These are phyloP conservation scores for Aurinia saxatilis DNA, from an alignment of 345 rosid species.

Conservation along the genomic window DNA sequence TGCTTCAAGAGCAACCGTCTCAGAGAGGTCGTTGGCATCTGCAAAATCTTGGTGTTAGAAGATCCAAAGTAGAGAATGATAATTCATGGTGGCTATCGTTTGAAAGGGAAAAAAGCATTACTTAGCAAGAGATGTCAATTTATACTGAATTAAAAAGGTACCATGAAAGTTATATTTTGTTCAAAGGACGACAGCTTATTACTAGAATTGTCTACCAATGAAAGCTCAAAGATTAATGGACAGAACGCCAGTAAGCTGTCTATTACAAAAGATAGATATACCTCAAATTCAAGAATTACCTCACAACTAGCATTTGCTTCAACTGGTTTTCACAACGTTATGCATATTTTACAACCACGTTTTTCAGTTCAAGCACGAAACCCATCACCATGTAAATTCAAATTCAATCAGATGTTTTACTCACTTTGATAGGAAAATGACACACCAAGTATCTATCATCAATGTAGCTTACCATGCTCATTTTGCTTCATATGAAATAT, in stretches of 20 bases:
- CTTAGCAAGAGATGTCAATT: background rate
- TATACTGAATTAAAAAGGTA: background rate
- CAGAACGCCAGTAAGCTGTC: background rate
- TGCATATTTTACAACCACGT: background rate
- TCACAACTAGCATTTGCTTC: background rate
- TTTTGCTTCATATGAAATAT: background rate
- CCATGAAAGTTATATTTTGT: background rate
- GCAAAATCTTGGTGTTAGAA: slow-evolving; percentile 20
- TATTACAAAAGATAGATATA: background rate
- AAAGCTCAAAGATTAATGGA: background rate
- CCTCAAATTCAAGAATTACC: background rate
- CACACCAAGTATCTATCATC: background rate
- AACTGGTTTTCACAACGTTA: background rate
- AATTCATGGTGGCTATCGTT: background rate
- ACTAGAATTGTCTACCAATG: background rate
- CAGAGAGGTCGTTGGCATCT: slow-evolving; percentile 36
- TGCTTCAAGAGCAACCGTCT: slow-evolving; percentile 60
- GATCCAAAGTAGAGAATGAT: background rate
- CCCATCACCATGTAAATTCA: background rate
- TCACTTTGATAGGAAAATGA: background rate
- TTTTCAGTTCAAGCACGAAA: background rate
- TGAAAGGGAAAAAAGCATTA: background rate
- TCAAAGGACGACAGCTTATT: background rate
- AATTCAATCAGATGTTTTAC: background rate
- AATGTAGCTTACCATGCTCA: background rate